phyloP scores from a whole-genome alignment of 495 filamentous ascomycete species.

The Talaromyces nanjingensis region DNA sequence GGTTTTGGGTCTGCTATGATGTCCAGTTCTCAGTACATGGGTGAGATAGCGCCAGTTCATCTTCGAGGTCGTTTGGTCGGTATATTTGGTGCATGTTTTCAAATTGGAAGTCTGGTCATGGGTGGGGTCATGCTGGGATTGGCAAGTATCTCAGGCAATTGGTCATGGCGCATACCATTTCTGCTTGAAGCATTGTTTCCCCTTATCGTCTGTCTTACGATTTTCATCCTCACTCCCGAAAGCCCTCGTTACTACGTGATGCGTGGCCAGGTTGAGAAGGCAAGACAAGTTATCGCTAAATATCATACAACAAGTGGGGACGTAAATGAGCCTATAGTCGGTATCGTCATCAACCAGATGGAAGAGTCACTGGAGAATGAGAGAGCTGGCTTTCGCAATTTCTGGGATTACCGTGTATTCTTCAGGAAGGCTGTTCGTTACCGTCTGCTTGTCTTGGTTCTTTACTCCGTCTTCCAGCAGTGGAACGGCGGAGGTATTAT shows the following conservation, averaged over 20 bases:
- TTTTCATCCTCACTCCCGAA: slow-evolving; percentile 33
- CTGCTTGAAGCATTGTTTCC: slow-evolving; percentile 33
- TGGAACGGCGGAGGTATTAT: slow-evolving; percentile 41
- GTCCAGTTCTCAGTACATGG: slow-evolving; percentile 37
- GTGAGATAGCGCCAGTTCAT: slow-evolving; percentile 35
- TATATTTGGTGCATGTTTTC: slow-evolving; percentile 38
- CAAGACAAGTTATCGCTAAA: slow-evolving; percentile 27
- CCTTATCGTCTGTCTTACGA: slow-evolving; percentile 27
- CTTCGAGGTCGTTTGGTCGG: slow-evolving; percentile 37
- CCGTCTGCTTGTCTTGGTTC: slow-evolving; percentile 27
- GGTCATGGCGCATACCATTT: slow-evolving; percentile 29
- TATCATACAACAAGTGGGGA: slow-evolving; percentile 33
- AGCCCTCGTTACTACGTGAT: slow-evolving; percentile 36
- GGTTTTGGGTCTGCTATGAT: slow-evolving; percentile 34
- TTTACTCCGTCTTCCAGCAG: slow-evolving; percentile 38
- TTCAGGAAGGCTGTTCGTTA: slow-evolving; percentile 27
- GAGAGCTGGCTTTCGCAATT: slow-evolving; percentile 16
- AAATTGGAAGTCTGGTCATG: slow-evolving; percentile 32
- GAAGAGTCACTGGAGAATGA: slow-evolving; percentile 31
- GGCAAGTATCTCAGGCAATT: slow-evolving; percentile 19
- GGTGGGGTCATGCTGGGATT: slow-evolving; percentile 31
- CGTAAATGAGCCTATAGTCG: slow-evolving; percentile 31
- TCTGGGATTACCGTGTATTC: slow-evolving; percentile 36
- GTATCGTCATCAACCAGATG: slow-evolving; percentile 31
- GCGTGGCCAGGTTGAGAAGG: slow-evolving; percentile 27